Evolutionary conservation across 768 basidiomycete species (phyloP).

Genomic region (Leccinum disarticulatum): DNA sequence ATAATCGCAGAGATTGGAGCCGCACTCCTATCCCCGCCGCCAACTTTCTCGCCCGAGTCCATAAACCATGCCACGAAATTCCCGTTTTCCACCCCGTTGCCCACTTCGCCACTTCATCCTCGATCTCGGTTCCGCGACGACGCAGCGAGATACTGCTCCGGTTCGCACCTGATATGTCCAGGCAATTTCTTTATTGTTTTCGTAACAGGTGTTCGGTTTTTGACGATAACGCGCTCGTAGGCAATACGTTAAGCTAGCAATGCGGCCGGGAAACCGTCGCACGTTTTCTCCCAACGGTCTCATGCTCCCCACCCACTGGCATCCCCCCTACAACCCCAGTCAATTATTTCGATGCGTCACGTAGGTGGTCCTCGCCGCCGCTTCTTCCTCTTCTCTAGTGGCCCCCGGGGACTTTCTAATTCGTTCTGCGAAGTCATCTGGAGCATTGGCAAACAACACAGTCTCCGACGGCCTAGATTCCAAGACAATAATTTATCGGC

Average conservation of each 20-base stretch:
- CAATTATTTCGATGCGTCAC: background rate
- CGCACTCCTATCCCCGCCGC: background rate
- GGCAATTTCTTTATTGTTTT: background rate
- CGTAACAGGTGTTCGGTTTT: background rate
- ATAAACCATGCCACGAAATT: conserved; percentile 1
- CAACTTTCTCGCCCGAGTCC: background rate
- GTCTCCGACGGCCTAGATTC: too few relatives aligned
- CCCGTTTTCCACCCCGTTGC: background rate
- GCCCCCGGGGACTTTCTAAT: background rate
- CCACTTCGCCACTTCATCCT: background rate
- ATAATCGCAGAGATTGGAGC: background rate
- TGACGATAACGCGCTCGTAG: background rate
- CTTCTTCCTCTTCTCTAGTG: background rate
- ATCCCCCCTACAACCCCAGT: background rate
- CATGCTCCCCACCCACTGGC: background rate
- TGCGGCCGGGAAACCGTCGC: background rate
- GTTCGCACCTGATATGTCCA: background rate
- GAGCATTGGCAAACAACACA: background rate
- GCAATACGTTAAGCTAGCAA: background rate
- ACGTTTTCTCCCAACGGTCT: background rate
- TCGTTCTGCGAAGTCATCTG: background rate
- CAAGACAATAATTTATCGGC: background rate
- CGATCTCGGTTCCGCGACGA: background rate
- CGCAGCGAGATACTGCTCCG: background rate
- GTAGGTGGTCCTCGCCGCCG: background rate